phyloP scores from a whole-genome alignment of 371 early-diverging fungal species.

The Nosema muscidifuracis region DNA sequence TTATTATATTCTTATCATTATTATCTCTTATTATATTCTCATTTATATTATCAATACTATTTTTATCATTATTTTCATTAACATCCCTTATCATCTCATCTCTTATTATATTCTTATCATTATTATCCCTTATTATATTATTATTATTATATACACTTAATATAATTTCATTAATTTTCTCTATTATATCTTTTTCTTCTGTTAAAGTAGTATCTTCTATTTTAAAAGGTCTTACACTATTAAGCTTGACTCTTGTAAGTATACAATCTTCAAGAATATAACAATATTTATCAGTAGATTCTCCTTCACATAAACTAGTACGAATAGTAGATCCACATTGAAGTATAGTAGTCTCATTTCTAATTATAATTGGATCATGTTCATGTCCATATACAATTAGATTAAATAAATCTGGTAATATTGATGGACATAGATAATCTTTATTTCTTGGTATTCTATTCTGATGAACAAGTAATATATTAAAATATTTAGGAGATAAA shows the following conservation, averaged over 20 bases:
- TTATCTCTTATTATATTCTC: conserved; percentile 1
- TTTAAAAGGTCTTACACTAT: conserved; percentile 77
- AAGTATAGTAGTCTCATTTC: conserved; percentile 66
- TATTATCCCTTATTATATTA: too few species aligned
- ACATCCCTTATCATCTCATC: too few species aligned
- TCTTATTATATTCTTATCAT: too few species aligned
- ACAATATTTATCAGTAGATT: conserved; percentile 72
- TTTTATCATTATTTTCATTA: too few species aligned
- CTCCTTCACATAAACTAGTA: conserved; percentile 81
- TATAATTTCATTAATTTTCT: conserved; percentile 17
- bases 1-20: too few species aligned
- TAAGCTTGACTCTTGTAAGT: conserved; percentile 69
- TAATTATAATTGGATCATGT: conserved; percentile 80
- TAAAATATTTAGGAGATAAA: conserved; percentile 68
- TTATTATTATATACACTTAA: too few species aligned
- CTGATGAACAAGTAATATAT: conserved; percentile 77
- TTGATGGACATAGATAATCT: conserved; percentile 78
- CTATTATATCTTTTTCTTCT: conserved; percentile 22
- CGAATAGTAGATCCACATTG: conserved; percentile 94
- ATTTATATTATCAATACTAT: too few species aligned
- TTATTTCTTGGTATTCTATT: conserved; percentile 70
- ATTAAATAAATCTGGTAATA: conserved; percentile 73
- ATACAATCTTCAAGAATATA: conserved; percentile 59
- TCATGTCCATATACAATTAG: conserved; percentile 95
- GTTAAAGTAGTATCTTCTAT: conserved; percentile 61